phyloP scores from a whole-genome alignment of 805 yeast species.

The Cyberlindnera amylophila region DNA sequence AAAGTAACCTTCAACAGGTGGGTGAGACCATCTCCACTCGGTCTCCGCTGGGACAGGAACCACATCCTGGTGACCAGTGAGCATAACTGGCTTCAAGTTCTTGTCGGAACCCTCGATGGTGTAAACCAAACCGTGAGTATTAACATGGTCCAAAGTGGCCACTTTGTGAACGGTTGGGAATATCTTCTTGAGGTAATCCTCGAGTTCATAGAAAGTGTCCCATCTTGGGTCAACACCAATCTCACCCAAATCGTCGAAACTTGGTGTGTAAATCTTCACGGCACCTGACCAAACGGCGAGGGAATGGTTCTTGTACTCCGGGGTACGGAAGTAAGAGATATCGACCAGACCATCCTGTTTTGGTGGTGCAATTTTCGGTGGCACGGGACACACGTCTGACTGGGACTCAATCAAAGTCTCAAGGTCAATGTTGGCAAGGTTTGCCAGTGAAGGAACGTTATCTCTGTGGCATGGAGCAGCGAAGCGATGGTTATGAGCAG shows the following conservation, averaged over 20 bases:
- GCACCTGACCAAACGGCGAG: constrained; percentile 13
- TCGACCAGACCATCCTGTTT: neutral
- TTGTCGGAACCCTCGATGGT: constrained; percentile 41
- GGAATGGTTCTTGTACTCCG: constrained; percentile 15
- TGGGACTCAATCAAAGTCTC: neutral
- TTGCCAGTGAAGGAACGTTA: too few species aligned
- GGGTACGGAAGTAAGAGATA: constrained; percentile 11
- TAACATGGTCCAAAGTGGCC: constrained; percentile 11
- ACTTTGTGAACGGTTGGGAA: constrained; percentile 11
- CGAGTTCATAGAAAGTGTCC: constrained; percentile 13
- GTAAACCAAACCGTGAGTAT: constrained; percentile 15
- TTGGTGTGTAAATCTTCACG: constrained; percentile 12
- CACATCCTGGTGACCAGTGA: constrained; percentile 81
- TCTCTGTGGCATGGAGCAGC: neutral
- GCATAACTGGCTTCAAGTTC: constrained; percentile 57
- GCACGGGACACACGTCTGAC: neutral
- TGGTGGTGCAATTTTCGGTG: neutral
- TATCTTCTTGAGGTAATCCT: constrained; percentile 9
- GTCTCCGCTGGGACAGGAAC: constrained; percentile 74
- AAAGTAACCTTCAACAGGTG: constrained; percentile 63
- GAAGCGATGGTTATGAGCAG: neutral
- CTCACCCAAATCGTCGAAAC: constrained; percentile 12
- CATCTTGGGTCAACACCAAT: constrained; percentile 16
- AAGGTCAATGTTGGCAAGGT: neutral
- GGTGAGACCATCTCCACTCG: constrained; percentile 55